Conservation (phyloP, 164 flowering plant species). For the Sedum album region DNA sequence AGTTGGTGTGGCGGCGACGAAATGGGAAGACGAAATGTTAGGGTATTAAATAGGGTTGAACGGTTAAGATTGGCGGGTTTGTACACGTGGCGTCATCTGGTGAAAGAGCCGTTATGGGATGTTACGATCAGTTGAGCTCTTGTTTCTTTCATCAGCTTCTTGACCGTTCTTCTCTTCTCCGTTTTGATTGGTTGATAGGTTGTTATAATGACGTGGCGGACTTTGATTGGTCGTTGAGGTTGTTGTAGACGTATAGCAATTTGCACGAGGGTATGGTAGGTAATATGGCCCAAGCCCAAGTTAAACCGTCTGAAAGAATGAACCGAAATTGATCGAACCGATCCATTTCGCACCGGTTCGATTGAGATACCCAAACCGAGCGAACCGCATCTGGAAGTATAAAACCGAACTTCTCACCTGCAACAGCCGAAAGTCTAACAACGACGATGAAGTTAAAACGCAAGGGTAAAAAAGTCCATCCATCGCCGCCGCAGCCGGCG, state of each 20-base stretch:
- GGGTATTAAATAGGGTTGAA: slow-evolving; percentile 39
- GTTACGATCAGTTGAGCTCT: background rate
- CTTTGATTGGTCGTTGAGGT: background rate
- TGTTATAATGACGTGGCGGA: background rate
- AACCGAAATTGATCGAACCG: background rate
- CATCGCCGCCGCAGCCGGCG: slow-evolving; percentile 35
- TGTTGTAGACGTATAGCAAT: too few species aligned
- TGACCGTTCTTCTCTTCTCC: background rate
- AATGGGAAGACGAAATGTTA: slow-evolving; percentile 10
- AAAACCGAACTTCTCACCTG: background rate
- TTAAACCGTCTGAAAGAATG: background rate
- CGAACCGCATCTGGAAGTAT: background rate
- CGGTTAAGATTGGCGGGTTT: slow-evolving; percentile 14
- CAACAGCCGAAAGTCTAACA: background rate
- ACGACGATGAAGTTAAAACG: slow-evolving; percentile 43
- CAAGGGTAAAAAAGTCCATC: slow-evolving; percentile 67
- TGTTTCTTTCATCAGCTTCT: background rate
- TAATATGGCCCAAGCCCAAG: background rate
- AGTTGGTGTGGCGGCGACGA: slow-evolving; percentile 24
- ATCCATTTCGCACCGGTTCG: background rate
- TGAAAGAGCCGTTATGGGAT: slow-evolving; percentile 6
- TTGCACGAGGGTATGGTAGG: background rate
- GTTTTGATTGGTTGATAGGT: background rate
- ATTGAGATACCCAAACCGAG: too few species aligned
- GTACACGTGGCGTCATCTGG: slow-evolving; percentile 32